These are phyloP conservation scores for Flaveria robusta DNA, from an alignment of 129 eudicot genomes.

Conservation along the genomic window DNA sequence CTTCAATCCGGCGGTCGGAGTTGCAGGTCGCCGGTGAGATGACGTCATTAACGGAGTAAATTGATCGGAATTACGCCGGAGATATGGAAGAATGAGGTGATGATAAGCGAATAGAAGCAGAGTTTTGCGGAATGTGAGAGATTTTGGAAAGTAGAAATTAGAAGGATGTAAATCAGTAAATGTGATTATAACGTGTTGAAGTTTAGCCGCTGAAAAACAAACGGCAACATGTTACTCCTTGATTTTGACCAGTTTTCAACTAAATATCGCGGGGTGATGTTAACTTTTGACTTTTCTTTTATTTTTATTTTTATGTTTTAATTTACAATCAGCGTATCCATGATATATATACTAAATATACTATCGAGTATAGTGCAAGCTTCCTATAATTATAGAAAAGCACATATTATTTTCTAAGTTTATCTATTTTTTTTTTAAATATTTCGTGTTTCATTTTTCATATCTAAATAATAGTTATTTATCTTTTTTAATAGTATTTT, in stretches of 20 bases:
- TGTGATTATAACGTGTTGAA: background rate
- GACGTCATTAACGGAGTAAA: background rate
- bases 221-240: conserved; percentile 6
- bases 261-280: conserved; percentile 19
- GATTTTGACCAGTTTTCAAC: conserved; percentile 29
- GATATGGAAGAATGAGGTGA: conserved; percentile 8
- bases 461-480: no score
- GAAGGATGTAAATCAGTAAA: no score
- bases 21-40: conserved; percentile 22
- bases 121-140: conserved; percentile 13
- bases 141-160: background rate
- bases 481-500: no score
- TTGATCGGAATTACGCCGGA: conserved; percentile 6
- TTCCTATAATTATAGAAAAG: no score
- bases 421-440: no score
- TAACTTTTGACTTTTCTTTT: conserved; percentile 16
- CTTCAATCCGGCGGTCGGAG: conserved; percentile 27
- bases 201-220: background rate
- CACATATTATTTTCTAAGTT: no score
- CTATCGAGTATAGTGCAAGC: no score
- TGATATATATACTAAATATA: no score
- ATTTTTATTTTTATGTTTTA: no score
- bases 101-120: background rate
- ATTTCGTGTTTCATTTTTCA: no score
- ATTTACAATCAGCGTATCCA: no score